Evolutionary conservation across 169 alveolate genomes (phyloP).

Genomic region (Condylostoma magnum): DNA sequence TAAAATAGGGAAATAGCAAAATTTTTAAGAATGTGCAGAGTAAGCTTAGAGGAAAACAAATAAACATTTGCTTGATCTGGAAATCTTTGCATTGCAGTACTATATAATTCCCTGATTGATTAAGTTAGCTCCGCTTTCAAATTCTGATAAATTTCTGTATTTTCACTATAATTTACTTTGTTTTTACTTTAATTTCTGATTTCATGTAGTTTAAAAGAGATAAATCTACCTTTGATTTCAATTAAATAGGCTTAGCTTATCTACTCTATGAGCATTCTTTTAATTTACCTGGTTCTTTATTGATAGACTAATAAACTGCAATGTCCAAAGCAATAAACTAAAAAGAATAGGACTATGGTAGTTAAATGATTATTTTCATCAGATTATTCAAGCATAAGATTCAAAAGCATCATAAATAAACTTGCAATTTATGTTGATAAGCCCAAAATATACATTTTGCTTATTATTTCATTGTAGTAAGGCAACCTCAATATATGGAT

Average conservation of each 20-base stretch:
- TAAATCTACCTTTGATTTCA: constrained; percentile 24
- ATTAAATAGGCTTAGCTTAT: constrained; percentile 5
- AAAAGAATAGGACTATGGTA: constrained; percentile 1
- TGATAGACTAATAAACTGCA: neutral
- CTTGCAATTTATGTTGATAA: neutral
- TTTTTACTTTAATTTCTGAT: constrained; percentile 1
- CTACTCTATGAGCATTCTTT: neutral
- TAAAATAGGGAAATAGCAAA: neutral
- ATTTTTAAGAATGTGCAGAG: constrained; percentile 9
- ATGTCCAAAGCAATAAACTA: constrained; percentile 8
- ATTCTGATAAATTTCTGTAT: constrained; percentile 1
- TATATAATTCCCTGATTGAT: constrained; percentile 7
- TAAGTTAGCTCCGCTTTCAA: neutral
- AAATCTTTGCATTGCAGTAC: constrained; percentile 6
- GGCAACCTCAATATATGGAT: neutral
- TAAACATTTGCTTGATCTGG: constrained; percentile 9
- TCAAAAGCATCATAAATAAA: neutral
- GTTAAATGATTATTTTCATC: neutral
- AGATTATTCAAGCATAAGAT: too few species aligned
- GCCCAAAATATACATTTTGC: too few species aligned
- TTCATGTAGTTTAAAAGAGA: neutral
- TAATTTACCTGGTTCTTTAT: neutral
- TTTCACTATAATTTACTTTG: neutral
- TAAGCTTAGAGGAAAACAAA: neutral
- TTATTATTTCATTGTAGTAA: too few species aligned